A percentile compares a stretch with the other conserved stretches of the same genome.
Conservation (phyloP, 2,329 filamentous ascomycete species). For the Acephala macrosclerotiorum region DNA sequence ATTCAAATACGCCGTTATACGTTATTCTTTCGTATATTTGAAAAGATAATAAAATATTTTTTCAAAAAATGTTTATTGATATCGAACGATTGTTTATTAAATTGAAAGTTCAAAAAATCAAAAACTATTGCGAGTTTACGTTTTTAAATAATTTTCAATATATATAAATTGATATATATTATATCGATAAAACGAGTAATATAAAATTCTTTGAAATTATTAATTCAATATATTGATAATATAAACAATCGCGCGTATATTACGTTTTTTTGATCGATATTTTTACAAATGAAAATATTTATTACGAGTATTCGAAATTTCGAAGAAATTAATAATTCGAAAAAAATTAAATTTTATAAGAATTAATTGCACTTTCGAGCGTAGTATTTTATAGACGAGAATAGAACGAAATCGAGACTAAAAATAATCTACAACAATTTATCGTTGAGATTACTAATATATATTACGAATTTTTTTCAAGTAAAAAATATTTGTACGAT, state of each 20-base stretch:
- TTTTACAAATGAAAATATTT: background rate
- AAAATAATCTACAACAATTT: background rate
- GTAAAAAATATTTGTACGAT: background rate
- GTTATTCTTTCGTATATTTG: constrained; percentile 43
- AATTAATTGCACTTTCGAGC: constrained; percentile 8
- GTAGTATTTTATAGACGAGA: constrained; percentile 15
- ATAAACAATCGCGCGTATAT: constrained; percentile 23
- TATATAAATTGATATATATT: constrained; percentile 33
- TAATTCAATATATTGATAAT: constrained; percentile 34
- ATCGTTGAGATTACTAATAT: constrained; percentile 6
- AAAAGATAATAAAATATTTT: constrained; percentile 37
- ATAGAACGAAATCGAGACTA: constrained; percentile 14
- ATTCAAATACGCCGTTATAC: constrained; percentile 25
- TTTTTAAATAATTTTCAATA: constrained; percentile 20
- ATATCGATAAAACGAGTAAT: constrained; percentile 32
- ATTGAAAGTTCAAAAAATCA: constrained; percentile 22
- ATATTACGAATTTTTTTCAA: background rate
- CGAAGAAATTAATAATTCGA: background rate
- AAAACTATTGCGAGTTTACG: constrained; percentile 22
- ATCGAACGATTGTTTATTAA: background rate
- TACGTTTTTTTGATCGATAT: constrained; percentile 25
- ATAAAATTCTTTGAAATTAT: constrained; percentile 31
- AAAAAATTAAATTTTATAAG: constrained; percentile 5
- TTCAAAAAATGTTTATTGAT: constrained; percentile 31
- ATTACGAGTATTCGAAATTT: background rate